Conservation (phyloP, 495 filamentous ascomycete genomes). For the Elasticomyces elasticus region DNA sequence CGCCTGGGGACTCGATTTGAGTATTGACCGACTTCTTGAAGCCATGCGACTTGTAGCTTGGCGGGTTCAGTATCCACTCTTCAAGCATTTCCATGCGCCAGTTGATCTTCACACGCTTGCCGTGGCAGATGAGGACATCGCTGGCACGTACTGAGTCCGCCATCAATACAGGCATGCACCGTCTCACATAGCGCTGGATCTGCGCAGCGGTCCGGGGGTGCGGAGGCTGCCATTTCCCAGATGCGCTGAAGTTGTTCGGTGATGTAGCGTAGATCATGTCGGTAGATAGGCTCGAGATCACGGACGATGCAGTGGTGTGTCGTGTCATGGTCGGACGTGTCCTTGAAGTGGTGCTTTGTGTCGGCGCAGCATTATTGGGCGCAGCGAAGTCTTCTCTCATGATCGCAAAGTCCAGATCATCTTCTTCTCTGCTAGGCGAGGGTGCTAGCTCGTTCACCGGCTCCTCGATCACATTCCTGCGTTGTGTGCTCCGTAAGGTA, state of each 20-base stretch:
- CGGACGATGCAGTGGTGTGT: constrained; percentile 6
- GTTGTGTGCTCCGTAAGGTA: background rate
- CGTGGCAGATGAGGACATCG: constrained; percentile 29
- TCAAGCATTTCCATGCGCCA: constrained; percentile 26
- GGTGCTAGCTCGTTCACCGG: background rate
- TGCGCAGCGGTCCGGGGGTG: constrained; percentile 21
- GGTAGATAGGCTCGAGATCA: constrained; percentile 11
- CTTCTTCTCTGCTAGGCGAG: constrained; percentile 14
- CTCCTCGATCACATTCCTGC: background rate
- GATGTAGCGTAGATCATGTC: constrained; percentile 15
- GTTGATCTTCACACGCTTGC: constrained; percentile 30
- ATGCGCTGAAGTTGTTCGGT: constrained; percentile 10
- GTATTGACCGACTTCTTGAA: constrained; percentile 1
- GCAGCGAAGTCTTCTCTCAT: constrained; percentile 16
- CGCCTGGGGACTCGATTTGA: background rate
- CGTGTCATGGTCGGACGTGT: constrained; percentile 7
- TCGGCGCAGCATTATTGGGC: background rate
- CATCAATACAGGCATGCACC: constrained; percentile 30
- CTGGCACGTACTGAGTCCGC: constrained; percentile 26
- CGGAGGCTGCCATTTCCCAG: constrained; percentile 24
- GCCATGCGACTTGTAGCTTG: constrained; percentile 16
- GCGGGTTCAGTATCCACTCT: constrained; percentile 18
- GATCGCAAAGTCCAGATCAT: constrained; percentile 13
- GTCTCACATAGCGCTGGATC: constrained; percentile 30
- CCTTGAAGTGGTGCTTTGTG: background rate